phyloP scores from a whole-genome alignment of 768 basidiomycete genomes.

The Suillus ampliporus region DNA sequence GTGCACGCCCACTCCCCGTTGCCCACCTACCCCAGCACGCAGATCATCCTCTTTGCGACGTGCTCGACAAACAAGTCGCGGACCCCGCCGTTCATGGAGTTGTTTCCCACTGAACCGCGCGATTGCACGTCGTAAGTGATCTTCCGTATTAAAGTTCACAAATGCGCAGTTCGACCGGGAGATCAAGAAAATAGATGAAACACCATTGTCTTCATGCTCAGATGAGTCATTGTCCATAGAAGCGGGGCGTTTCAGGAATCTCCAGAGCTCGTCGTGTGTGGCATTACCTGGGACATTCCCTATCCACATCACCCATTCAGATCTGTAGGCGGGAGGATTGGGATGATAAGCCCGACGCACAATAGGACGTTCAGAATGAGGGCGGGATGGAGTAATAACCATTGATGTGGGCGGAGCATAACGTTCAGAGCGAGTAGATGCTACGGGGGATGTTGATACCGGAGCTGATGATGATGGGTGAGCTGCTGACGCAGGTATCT shows the following conservation, averaged over 20 bases:
- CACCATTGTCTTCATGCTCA: slow-evolving; percentile 47
- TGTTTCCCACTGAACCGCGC: slow-evolving; percentile 71
- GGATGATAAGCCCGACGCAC: slow-evolving; percentile 69
- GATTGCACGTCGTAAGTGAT: slow-evolving; percentile 69
- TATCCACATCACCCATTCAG: slow-evolving; percentile 96
- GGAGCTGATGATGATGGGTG: slow-evolving; percentile 13
- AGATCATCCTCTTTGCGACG: slow-evolving; percentile 84
- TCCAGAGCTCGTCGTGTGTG: slow-evolving; percentile 83
- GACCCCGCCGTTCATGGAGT: slow-evolving; percentile 76
- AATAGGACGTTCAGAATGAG: slow-evolving; percentile 33
- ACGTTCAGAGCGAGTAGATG: not conserved
- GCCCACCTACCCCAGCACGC: slow-evolving; percentile 89
- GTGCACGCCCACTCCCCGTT: slow-evolving; percentile 87
- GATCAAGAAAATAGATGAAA: slow-evolving; percentile 90
- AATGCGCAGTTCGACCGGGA: slow-evolving; percentile 96
- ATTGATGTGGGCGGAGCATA: slow-evolving; percentile 13
- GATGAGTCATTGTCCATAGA: slow-evolving; percentile 13
- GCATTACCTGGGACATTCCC: slow-evolving; percentile 91
- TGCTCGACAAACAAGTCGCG: slow-evolving; percentile 81
- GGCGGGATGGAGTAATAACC: slow-evolving; percentile 8
- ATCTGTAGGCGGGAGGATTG: slow-evolving; percentile 72
- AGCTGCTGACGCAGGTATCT: not conserved
- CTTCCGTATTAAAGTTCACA: slow-evolving; percentile 79
- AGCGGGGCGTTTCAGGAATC: slow-evolving; percentile 66
- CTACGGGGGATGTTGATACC: slow-evolving; percentile 8